A percentile compares a stretch with the other conserved stretches of the same genome.
Conservation (phyloP, 495 filamentous ascomycete genomes). For the Aspergillus indologenus region DNA sequence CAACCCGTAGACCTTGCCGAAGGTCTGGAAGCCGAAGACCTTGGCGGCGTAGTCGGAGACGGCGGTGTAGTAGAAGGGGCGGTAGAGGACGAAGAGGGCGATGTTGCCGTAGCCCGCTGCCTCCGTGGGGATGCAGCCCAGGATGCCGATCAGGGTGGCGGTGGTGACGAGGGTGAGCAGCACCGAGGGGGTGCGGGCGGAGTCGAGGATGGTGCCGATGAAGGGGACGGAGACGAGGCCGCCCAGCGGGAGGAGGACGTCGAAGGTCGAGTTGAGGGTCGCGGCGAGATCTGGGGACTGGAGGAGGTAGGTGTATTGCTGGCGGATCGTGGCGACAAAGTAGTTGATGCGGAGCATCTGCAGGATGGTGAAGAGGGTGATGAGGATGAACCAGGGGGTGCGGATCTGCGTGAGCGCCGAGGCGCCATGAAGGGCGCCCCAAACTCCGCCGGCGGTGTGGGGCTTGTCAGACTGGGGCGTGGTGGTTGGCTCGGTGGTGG, state of each 20-base stretch:
- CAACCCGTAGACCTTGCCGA: constrained; percentile 93
- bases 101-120: constrained; percentile 78
- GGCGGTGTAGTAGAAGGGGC: constrained; percentile 53
- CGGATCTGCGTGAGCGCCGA: constrained; percentile 71
- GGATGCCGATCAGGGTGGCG: constrained; percentile 73
- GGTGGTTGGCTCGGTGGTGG: constrained; percentile 2
- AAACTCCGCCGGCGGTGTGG: constrained; percentile 61
- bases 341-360: constrained; percentile 97
- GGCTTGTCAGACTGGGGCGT: constrained; percentile 16
- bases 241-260: constrained; percentile 82
- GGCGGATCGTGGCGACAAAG: constrained; percentile 87
- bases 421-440: constrained; percentile 81
- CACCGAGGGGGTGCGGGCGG: constrained; percentile 67
- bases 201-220: constrained; percentile 80
- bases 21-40: constrained; percentile 94
- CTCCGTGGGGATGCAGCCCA: constrained; percentile 68
- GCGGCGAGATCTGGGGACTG: constrained; percentile 53
- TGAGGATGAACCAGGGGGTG: constrained; percentile 83
- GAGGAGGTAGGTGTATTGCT: constrained; percentile 83
- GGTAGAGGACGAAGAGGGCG: constrained; percentile 65
- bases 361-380: constrained; percentile 80
- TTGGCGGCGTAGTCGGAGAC: constrained; percentile 83
- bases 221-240: constrained; percentile 84
- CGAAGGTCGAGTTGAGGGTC: constrained; percentile 79
- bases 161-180: constrained; percentile 68